phyloP scores from a whole-genome alignment of 2,329 filamentous ascomycete genomes.

The Hypoxylon sp. region DNA sequence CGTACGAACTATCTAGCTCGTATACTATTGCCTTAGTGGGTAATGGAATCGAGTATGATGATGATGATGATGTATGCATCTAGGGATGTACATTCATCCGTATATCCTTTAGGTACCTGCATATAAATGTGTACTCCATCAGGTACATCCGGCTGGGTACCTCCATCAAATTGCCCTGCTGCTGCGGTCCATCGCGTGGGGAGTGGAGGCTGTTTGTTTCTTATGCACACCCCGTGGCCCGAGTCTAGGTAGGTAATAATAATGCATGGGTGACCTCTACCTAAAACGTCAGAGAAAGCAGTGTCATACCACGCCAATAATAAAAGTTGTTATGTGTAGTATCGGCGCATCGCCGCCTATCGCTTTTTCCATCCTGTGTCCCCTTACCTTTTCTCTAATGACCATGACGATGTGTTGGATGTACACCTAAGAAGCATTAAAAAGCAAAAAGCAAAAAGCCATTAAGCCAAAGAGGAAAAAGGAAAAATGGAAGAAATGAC shows the following conservation, averaged over 20 bases:
- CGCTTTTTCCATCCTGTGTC: conserved; percentile 5
- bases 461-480: neutral
- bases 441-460: neutral
- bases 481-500: conserved; percentile 1
- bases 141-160: conserved; percentile 3
- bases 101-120: conserved; percentile 14
- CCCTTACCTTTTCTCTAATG: too few species aligned
- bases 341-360: conserved; percentile 23
- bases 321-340: conserved; percentile 20
- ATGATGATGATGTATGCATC: conserved; percentile 9
- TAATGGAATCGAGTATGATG: conserved; percentile 9
- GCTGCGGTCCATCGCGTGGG: conserved; percentile 23
- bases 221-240: conserved; percentile 29
- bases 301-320: conserved; percentile 35
- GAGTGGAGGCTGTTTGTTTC: conserved; percentile 20
- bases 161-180: too few species aligned
- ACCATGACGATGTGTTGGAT: too few species aligned
- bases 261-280: conserved; percentile 35
- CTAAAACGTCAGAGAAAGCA: conserved; percentile 39
- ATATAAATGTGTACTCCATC: conserved; percentile 11
- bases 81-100: too few species aligned
- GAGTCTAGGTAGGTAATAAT: too few species aligned
- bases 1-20: conserved; percentile 15
- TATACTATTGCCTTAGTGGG: conserved; percentile 19
- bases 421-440: neutral